Percentiles rank a stretch among this genome's conserved stretches.
Evolutionary conservation across 1,284 basidiomycete genomes (phyloP).

Genomic region (Pascua sp.): DNA sequence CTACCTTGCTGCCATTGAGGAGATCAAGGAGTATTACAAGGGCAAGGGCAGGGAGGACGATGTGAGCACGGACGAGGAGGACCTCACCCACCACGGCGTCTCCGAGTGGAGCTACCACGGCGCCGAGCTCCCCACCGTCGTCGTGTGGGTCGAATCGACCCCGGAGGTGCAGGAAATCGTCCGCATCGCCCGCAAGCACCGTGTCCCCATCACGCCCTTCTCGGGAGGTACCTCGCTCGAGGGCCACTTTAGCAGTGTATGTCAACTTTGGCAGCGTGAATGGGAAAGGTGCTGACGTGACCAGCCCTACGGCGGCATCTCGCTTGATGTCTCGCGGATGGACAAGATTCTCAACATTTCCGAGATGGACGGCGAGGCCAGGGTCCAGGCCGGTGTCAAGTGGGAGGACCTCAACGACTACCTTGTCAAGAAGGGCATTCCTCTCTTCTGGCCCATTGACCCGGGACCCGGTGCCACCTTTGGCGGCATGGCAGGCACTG

Average conservation of each 20-base stretch:
- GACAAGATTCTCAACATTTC: constrained; percentile 64
- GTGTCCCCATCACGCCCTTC: constrained; percentile 49
- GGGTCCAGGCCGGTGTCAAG: constrained; percentile 75
- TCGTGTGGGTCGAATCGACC: constrained; percentile 47
- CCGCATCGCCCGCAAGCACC: constrained; percentile 36
- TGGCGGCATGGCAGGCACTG: constrained; percentile 87
- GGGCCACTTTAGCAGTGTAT: constrained; percentile 45
- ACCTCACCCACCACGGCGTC: constrained; percentile 44
- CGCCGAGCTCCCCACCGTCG: constrained; percentile 46
- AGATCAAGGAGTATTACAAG: constrained; percentile 25
- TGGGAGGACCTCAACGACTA: constrained; percentile 84
- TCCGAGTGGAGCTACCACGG: constrained; percentile 49
- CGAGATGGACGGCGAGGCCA: constrained; percentile 72
- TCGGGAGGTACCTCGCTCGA: constrained; percentile 47
- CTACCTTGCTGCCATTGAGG: constrained; percentile 38
- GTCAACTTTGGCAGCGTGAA: constrained; percentile 7
- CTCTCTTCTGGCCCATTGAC: constrained; percentile 87
- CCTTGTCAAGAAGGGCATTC: constrained; percentile 66
- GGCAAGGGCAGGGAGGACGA: constrained; percentile 33
- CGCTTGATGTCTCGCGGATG: constrained; percentile 81
- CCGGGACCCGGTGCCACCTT: constrained; percentile 69
- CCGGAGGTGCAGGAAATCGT: constrained; percentile 46
- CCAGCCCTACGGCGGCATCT: constrained; percentile 65
- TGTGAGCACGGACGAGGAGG: constrained; percentile 43
- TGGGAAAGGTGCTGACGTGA: background rate